Evolutionary conservation across 164 flowering plant species (phyloP).

Genomic region (Aristolochia fimbriata): DNA sequence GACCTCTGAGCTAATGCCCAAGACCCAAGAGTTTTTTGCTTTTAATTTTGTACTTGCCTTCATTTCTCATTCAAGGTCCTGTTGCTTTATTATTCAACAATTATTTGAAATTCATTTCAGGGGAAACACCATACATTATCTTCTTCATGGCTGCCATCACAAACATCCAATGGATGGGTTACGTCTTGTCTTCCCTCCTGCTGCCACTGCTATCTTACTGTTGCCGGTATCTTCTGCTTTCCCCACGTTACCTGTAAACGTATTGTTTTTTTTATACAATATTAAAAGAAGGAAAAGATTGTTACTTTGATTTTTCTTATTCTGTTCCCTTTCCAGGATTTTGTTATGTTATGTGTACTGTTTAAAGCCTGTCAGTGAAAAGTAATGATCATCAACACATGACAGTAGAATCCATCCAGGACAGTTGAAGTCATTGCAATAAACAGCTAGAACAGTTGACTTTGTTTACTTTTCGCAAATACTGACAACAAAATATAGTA

Average conservation of each 20-base stretch:
- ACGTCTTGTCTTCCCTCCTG: slow-evolving; percentile 94
- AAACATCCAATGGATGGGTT: slow-evolving; percentile 96
- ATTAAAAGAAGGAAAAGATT: not conserved
- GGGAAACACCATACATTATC: slow-evolving; percentile 89
- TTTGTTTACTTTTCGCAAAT: not conserved
- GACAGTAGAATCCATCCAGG: no score
- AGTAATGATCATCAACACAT: no score
- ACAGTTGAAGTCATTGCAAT: no score
- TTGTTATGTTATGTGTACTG: not conserved
- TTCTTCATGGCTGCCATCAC: slow-evolving; percentile 97
- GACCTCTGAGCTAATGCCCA: no score
- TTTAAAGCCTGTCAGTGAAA: not conserved
- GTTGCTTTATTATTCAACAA: not conserved
- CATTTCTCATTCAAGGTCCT: not conserved
- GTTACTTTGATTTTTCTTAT: not conserved
- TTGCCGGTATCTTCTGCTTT: slow-evolving; percentile 35
- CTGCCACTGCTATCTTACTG: slow-evolving; percentile 68
- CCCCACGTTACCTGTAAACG: not conserved
- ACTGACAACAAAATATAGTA: not conserved
- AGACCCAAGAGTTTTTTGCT: no score
- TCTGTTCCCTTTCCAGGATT: not conserved
- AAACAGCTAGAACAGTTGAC: no score
- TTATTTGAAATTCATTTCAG: slow-evolving; percentile 21
- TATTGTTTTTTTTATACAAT: not conserved
- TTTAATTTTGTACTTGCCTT: not conserved